phyloP scores from a whole-genome alignment of 2,329 filamentous ascomycete species.

The Bretziella fagacearum region DNA sequence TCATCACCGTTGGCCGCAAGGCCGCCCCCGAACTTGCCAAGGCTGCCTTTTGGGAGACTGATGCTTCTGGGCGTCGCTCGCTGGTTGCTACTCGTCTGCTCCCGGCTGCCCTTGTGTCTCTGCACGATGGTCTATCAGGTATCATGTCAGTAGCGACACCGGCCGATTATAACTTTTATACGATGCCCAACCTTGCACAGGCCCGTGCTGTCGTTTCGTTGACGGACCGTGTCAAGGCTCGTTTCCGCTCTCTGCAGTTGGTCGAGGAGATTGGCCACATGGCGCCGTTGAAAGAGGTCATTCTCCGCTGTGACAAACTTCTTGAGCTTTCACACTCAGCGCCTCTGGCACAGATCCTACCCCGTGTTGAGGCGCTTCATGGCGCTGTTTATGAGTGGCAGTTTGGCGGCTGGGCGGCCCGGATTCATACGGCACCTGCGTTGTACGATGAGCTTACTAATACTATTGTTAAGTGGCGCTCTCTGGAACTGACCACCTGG shows the following conservation, averaged over 20 bases:
- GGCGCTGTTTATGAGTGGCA: slow-evolving; percentile 86
- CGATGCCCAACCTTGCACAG: slow-evolving; percentile 59
- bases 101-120: slow-evolving; percentile 45
- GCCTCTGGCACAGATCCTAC: slow-evolving; percentile 71
- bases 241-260: slow-evolving; percentile 54
- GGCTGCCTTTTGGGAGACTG: slow-evolving; percentile 16
- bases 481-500: slow-evolving; percentile 86
- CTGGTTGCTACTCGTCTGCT: slow-evolving; percentile 34
- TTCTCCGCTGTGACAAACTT: slow-evolving; percentile 56
- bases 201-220: slow-evolving; percentile 55
- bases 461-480: slow-evolving; percentile 73
- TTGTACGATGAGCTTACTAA: slow-evolving; percentile 66
- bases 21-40: slow-evolving; percentile 19
- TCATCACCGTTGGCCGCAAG: slow-evolving; percentile 27
- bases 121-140: slow-evolving; percentile 42
- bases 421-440: slow-evolving; percentile 49
- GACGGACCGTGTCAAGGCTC: slow-evolving; percentile 48
- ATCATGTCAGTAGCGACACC: slow-evolving; percentile 24
- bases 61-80: slow-evolving; percentile 22
- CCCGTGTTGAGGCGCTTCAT: slow-evolving; percentile 76
- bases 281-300: slow-evolving; percentile 63
- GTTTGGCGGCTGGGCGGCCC: slow-evolving; percentile 65
- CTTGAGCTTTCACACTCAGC: slow-evolving; percentile 62
- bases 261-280: slow-evolving; percentile 52
- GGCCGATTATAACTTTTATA: slow-evolving; percentile 71